These are phyloP conservation scores for Micromonas pusilla DNA, from an alignment of 139 green algal genomes.

Conservation along the genomic window DNA sequence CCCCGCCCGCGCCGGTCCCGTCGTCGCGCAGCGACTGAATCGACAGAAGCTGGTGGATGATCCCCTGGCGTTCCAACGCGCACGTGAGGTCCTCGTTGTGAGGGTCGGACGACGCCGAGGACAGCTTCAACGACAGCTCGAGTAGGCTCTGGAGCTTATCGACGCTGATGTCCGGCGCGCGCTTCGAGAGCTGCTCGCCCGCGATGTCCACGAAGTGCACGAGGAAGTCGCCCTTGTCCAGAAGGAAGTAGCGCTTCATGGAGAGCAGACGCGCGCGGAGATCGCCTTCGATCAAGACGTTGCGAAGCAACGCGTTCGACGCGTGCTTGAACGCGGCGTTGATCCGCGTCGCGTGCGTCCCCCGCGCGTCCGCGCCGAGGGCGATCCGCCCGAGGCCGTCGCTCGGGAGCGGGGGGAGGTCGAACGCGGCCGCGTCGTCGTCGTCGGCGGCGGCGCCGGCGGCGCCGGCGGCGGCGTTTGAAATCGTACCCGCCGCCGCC, in stretches of 20 bases:
- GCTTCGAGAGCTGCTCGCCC: conserved; percentile 59
- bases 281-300: background rate
- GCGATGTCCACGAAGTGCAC: conserved; percentile 70
- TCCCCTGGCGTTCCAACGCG: conserved; percentile 43
- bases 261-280: conserved; percentile 47
- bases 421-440: background rate
- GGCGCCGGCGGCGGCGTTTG: background rate
- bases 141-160: conserved; percentile 75
- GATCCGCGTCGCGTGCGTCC: conserved; percentile 31
- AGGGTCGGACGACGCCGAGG: conserved; percentile 47
- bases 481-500: background rate
- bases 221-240: conserved; percentile 80
- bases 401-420: background rate
- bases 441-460: background rate
- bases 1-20: background rate
- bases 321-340: conserved; percentile 39
- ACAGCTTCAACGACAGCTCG: conserved; percentile 59
- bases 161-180: conserved; percentile 46
- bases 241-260: conserved; percentile 86
- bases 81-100: conserved; percentile 55
- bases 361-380: conserved; percentile 35
- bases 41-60: conserved; percentile 10
- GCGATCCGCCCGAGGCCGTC: background rate
- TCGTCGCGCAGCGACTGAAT: background rate
- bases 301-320: conserved; percentile 9